phyloP scores from a whole-genome alignment of 805 yeast species.

The Metschnikowia cerradonensis region DNA sequence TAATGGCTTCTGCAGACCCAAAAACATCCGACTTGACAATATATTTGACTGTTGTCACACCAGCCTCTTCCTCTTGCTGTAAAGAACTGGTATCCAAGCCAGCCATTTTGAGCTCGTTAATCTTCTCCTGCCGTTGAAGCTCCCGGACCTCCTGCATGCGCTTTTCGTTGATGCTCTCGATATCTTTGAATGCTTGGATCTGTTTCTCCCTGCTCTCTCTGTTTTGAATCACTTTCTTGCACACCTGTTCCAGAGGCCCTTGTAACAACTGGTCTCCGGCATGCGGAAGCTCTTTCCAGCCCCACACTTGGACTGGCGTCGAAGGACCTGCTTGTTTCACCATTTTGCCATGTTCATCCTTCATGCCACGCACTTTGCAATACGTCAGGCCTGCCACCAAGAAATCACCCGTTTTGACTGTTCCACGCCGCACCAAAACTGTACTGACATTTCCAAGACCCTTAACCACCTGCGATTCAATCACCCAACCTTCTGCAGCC shows the following conservation, averaged over 20 bases:
- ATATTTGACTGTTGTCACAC: conserved; percentile 35
- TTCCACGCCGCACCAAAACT: conserved; percentile 75
- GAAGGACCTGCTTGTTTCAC: conserved; percentile 75
- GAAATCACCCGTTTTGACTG: conserved; percentile 63
- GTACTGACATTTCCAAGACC: conserved; percentile 88
- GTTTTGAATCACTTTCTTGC: conserved; percentile 69
- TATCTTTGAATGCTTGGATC: conserved; percentile 56
- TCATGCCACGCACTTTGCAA: conserved; percentile 78
- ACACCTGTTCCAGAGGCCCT: conserved; percentile 68
- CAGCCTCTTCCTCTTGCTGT: conserved; percentile 31
- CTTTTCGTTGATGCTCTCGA: conserved; percentile 66
- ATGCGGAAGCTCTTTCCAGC: conserved; percentile 91
- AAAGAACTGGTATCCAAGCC: conserved; percentile 53
- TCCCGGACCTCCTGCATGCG: conserved; percentile 54
- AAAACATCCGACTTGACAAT: conserved; percentile 87
- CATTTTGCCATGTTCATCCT: conserved; percentile 64
- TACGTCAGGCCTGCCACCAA: conserved; percentile 83
- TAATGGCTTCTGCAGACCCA: conserved; percentile 93
- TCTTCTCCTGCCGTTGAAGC: conserved; percentile 47
- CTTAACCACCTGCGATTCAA: conserved; percentile 78
- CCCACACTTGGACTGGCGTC: conserved; percentile 84
- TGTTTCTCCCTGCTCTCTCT: conserved; percentile 52
- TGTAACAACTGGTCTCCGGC: conserved; percentile 85
- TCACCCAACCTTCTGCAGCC: conserved; percentile 79
- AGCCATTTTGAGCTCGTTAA: conserved; percentile 54